Conservation (phyloP, 1,139 yeast species). For the Hyphopichia pseudoburtonii region DNA sequence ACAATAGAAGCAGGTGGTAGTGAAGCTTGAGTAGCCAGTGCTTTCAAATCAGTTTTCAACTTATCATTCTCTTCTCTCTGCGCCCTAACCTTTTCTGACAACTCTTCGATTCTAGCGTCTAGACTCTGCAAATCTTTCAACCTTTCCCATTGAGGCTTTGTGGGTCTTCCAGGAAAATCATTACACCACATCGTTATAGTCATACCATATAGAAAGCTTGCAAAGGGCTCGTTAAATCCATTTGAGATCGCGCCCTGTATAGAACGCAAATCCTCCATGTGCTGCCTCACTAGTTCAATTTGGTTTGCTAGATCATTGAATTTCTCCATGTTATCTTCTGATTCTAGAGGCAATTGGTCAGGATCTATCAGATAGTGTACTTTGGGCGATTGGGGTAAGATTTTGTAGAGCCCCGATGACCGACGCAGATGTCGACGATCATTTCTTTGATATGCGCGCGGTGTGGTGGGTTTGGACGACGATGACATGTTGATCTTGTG, state of each 20-base stretch:
- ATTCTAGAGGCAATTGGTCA: conserved; percentile 39
- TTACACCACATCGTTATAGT: conserved; percentile 69
- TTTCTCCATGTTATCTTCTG: conserved; percentile 27
- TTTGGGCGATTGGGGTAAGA: conserved; percentile 43
- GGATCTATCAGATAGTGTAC: conserved; percentile 44
- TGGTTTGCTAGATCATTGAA: conserved; percentile 51
- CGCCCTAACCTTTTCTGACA: conserved; percentile 21
- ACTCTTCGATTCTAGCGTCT: conserved; percentile 23
- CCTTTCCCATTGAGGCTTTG: conserved; percentile 35
- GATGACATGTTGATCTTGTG: too few relatives aligned
- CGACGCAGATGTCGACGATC: conserved; percentile 33
- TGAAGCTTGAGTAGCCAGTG: conserved; percentile 8
- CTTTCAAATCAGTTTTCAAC: conserved; percentile 23
- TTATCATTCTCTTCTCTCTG: conserved; percentile 26
- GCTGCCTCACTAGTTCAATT: conserved; percentile 50
- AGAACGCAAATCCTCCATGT: conserved; percentile 45
- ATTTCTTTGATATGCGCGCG: conserved; percentile 6
- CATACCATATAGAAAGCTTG: conserved; percentile 61
- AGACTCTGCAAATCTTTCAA: conserved; percentile 25
- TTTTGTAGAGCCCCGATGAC: conserved; percentile 40
- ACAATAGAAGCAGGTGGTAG: too few relatives aligned
- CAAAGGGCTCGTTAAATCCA: conserved; percentile 62
- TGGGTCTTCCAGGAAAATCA: conserved; percentile 50
- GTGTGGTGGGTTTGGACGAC: conserved; percentile 21
- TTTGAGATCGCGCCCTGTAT: conserved; percentile 50